Conservation (phyloP, 228 moss, liverwort and hornwort species). For the Sphagnum fallax region DNA sequence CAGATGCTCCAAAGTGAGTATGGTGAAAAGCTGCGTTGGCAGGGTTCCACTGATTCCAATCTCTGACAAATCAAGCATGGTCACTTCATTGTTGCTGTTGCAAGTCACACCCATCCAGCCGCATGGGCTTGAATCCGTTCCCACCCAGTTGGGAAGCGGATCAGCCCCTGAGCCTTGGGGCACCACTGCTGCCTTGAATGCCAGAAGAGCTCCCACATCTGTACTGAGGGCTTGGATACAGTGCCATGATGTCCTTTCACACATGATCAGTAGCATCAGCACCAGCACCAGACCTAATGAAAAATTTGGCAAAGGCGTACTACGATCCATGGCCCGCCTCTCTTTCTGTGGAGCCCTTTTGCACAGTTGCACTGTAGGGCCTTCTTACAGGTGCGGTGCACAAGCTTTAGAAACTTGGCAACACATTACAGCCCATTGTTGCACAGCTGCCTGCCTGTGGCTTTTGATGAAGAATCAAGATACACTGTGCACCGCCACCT, state of each 20-base stretch:
- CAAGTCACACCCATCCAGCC: slow-evolving; percentile 50
- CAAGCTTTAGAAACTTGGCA: no score
- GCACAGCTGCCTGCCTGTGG: no score
- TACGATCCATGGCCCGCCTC: neutral
- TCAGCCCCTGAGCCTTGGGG: slow-evolving; percentile 1
- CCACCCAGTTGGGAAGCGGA: slow-evolving; percentile 14
- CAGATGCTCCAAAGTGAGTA: slow-evolving; percentile 27
- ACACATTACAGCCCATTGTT: no score
- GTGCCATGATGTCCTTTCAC: neutral
- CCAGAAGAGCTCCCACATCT: slow-evolving; percentile 24
- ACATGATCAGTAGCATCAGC: neutral
- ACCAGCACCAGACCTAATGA: neutral
- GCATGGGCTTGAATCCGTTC: slow-evolving; percentile 30
- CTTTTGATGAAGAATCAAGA: no score
- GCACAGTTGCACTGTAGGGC: no score
- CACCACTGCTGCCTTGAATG: slow-evolving; percentile 25
- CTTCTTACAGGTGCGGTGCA: no score
- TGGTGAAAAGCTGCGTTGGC: slow-evolving; percentile 21
- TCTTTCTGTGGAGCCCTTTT: no score
- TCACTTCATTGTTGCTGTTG: slow-evolving; percentile 19
- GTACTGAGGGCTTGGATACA: slow-evolving; percentile 11
- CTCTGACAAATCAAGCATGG: slow-evolving; percentile 15
- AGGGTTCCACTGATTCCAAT: slow-evolving; percentile 24
- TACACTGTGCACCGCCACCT: no score
- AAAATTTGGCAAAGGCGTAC: neutral